Percentiles rank a stretch among this genome's conserved stretches.
These are phyloP conservation scores for Heterobasidion irregulare DNA, from an alignment of 1,284 basidiomycete species.

Conservation along the genomic window DNA sequence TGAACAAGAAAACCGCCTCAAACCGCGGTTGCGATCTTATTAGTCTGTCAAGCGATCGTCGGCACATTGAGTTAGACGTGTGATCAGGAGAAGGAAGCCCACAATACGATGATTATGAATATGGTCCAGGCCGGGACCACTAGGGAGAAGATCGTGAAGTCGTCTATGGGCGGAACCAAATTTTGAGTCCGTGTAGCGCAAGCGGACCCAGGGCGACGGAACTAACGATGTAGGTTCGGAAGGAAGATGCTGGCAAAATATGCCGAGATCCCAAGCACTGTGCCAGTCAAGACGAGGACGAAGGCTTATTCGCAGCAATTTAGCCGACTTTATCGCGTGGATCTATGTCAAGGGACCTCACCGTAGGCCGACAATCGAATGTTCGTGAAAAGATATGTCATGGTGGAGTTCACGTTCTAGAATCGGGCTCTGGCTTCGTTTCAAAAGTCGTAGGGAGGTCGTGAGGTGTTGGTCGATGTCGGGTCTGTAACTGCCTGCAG, in stretches of 20 bases:
- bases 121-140: constrained; percentile 57
- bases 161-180: constrained; percentile 30
- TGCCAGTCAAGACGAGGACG: constrained; percentile 51
- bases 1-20: constrained; percentile 46
- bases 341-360: constrained; percentile 1
- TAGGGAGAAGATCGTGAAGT: constrained; percentile 61
- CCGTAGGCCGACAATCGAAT: constrained; percentile 10
- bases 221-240: constrained; percentile 52
- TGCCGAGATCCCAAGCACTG: constrained; percentile 58
- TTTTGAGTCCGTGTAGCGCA: neutral
- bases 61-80: constrained; percentile 2
- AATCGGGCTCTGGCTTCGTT: neutral
- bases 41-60: constrained; percentile 29
- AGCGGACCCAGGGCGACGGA: neutral
- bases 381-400: constrained; percentile 12
- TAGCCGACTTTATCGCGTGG: neutral
- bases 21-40: constrained; percentile 62
- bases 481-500: too few relatives aligned
- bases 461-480: neutral
- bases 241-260: constrained; percentile 61
- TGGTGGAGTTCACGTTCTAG: neutral
- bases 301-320: constrained; percentile 28
- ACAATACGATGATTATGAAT: constrained; percentile 48
- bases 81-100: constrained; percentile 13
- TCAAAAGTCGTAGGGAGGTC: neutral